A percentile compares a stretch with the other conserved stretches of the same genome.
phyloP scores from a whole-genome alignment of 2,329 filamentous ascomycete species.

The Sclerotinia trifoliorum region DNA sequence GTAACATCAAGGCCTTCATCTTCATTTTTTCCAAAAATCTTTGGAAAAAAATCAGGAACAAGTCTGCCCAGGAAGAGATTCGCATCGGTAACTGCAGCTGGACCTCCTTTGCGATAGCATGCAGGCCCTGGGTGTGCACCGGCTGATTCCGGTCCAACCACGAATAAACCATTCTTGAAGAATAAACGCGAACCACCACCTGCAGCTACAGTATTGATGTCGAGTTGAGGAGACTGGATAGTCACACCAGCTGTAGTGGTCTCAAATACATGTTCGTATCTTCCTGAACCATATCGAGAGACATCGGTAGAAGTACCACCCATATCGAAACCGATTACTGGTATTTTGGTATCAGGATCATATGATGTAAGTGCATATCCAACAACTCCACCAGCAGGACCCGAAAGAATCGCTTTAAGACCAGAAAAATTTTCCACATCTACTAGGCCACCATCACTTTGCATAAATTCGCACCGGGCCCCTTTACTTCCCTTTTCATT shows the following conservation, averaged over 20 bases:
- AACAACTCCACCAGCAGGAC: constrained; percentile 89
- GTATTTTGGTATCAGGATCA: constrained; percentile 75
- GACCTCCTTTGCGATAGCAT: constrained; percentile 85
- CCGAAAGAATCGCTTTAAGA: constrained; percentile 79
- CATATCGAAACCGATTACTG: constrained; percentile 96
- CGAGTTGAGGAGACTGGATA: constrained; percentile 75
- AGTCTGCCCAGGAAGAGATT: constrained; percentile 83
- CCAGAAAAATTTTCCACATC: constrained; percentile 82
- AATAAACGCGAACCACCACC: constrained; percentile 54
- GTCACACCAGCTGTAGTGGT: constrained; percentile 76
- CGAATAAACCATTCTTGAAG: constrained; percentile 68
- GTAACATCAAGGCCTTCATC: constrained; percentile 74
- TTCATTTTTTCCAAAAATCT: constrained; percentile 90
- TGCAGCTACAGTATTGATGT: constrained; percentile 66
- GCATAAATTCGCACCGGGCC: constrained; percentile 92
- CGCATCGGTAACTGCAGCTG: constrained; percentile 86
- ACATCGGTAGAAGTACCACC: constrained; percentile 91
- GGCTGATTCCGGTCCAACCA: constrained; percentile 61
- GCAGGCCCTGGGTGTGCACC: constrained; percentile 83
- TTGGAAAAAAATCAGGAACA: constrained; percentile 88
- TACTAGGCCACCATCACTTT: constrained; percentile 62
- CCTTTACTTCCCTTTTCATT: constrained; percentile 62
- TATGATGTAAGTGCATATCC: constrained; percentile 91
- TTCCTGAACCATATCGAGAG: constrained; percentile 74
- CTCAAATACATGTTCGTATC: constrained; percentile 71